Percentiles rank a stretch among this genome's conserved stretches.
phyloP scores from a whole-genome alignment of 768 basidiomycete genomes.

The Cystobasidium onofrii region DNA sequence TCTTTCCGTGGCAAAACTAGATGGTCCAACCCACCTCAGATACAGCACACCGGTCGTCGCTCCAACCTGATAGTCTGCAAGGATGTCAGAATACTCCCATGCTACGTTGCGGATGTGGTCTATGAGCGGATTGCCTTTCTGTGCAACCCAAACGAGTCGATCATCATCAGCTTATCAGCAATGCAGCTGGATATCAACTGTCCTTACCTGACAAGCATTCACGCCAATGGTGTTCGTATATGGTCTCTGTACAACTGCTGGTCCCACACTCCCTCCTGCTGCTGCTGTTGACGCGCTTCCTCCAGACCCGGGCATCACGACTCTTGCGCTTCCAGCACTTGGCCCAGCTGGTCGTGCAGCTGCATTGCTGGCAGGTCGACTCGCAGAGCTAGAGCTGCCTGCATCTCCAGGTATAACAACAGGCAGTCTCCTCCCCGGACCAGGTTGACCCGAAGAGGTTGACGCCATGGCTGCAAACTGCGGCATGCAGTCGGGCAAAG shows the following conservation, averaged over 20 bases:
- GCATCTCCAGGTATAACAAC: not conserved
- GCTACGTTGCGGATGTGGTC: constrained; percentile 76
- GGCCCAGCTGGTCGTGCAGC: not conserved
- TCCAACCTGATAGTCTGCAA: constrained; percentile 91
- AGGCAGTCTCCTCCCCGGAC: not conserved
- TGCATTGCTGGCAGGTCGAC: not conserved
- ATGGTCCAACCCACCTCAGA: constrained; percentile 57
- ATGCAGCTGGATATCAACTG: not conserved
- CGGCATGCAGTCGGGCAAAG: not conserved
- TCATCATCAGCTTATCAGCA: not conserved
- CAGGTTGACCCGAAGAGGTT: not conserved
- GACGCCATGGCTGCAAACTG: not conserved
- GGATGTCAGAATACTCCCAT: constrained; percentile 89
- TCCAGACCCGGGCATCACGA: constrained; percentile 17
- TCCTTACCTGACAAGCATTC: constrained; percentile 25
- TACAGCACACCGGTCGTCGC: constrained; percentile 84
- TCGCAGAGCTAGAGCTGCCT: not conserved
- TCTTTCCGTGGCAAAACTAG: not conserved
- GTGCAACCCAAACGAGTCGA: not conserved
- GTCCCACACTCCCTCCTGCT: not conserved
- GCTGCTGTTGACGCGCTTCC: not conserved
- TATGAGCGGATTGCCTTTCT: constrained; percentile 70
- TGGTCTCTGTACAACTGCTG: not conserved
- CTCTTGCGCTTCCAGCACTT: constrained; percentile 20
- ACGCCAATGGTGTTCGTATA: constrained; percentile 24